phyloP scores from a whole-genome alignment of 1,284 basidiomycete genomes.

The Tylopilus microsporus region DNA sequence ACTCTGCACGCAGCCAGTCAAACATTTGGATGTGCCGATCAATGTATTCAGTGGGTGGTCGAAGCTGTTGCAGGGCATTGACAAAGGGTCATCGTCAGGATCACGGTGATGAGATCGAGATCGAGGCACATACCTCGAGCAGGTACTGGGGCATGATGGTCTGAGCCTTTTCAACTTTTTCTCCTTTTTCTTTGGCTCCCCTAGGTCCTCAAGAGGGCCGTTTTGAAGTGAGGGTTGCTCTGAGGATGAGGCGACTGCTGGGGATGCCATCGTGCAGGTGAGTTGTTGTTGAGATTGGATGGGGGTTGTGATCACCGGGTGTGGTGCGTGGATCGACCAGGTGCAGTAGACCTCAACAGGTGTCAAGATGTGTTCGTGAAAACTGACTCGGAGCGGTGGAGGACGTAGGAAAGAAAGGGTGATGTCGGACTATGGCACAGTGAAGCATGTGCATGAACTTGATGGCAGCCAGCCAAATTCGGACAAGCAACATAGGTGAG shows the following conservation, averaged over 20 bases:
- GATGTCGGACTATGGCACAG: no score
- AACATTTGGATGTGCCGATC: conserved; percentile 89
- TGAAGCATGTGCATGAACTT: no score
- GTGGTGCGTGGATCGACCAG: no score
- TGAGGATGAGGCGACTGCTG: conserved; percentile 37
- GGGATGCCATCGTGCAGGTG: conserved; percentile 22
- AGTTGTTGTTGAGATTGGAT: neutral
- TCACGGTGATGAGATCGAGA: neutral
- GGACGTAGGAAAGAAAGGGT: no score
- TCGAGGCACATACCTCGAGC: conserved; percentile 62
- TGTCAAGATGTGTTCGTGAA: no score
- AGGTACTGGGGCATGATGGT: conserved; percentile 46
- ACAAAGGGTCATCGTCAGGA: neutral
- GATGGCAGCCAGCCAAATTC: no score
- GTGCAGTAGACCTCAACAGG: no score
- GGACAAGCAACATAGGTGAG: no score
- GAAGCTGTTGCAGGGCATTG: conserved; percentile 46
- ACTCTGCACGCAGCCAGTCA: conserved; percentile 82
- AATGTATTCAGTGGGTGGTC: conserved; percentile 84
- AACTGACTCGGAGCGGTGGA: no score
- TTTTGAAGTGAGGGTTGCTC: conserved; percentile 33
- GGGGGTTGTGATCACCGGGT: no score
- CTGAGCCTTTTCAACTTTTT: conserved; percentile 41
- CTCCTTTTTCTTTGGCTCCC: conserved; percentile 48
- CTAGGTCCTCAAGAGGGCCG: conserved; percentile 27